Percentiles rank a stretch among this genome's conserved stretches.
These are phyloP conservation scores for Tetrahymena borealis DNA, from an alignment of 73 alveolate species.

Conservation along the genomic window DNA sequence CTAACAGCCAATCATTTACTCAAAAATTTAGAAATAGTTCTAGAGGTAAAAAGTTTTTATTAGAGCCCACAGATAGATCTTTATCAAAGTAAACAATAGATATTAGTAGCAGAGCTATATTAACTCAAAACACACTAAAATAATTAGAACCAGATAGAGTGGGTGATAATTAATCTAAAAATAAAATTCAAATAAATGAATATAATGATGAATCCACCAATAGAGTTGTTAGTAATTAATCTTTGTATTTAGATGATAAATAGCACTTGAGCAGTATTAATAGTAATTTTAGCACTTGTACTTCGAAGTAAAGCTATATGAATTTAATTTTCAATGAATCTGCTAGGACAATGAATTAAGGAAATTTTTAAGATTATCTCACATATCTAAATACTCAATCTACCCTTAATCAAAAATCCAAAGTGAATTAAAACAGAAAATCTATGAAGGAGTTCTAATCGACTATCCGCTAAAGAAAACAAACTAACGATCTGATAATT, in stretches of 20 bases:
- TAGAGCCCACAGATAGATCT: too few relatives aligned
- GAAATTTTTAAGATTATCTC: neutral
- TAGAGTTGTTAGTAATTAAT: neutral
- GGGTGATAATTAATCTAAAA: too few relatives aligned
- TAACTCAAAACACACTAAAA: too few relatives aligned
- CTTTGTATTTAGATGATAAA: neutral
- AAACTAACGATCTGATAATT: neutral
- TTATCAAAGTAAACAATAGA: too few relatives aligned
- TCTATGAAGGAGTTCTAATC: neutral
- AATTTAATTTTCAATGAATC: neutral
- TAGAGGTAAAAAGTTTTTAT: too few relatives aligned
- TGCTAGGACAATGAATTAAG: neutral
- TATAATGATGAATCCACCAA: too few relatives aligned
- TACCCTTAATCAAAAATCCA: neutral
- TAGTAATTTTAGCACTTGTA: neutral
- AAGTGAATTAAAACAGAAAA: neutral
- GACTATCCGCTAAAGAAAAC: neutral
- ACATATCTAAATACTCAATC: neutral
- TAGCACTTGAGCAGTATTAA: neutral
- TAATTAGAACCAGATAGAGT: too few relatives aligned
- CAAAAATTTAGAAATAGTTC: too few relatives aligned
- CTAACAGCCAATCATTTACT: too few relatives aligned
- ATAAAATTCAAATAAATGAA: too few relatives aligned
- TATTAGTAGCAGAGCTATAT: too few relatives aligned
- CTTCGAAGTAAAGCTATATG: neutral